A percentile compares a stretch with the other conserved stretches of the same genome.
These are phyloP conservation scores for Boletus patriciae DNA, from an alignment of 768 basidiomycete species.

Conservation along the genomic window DNA sequence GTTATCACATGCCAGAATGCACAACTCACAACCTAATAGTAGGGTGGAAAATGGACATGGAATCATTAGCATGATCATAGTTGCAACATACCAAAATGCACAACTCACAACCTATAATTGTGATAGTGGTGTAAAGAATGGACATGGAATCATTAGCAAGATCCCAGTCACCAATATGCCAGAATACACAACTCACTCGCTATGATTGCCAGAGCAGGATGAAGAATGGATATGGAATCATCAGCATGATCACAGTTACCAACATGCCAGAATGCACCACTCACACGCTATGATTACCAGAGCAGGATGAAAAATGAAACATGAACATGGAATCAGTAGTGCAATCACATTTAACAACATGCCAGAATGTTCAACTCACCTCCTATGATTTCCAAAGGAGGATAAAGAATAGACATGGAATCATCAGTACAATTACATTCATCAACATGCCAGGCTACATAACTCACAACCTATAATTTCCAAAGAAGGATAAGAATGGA, in stretches of 20 bases:
- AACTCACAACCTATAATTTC: not conserved
- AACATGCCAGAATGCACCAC: too few relatives aligned
- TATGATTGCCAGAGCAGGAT: too few relatives aligned
- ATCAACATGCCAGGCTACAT: too few relatives aligned
- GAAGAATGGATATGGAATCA: too few relatives aligned
- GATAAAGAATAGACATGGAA: not conserved
- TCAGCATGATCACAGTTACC: too few relatives aligned
- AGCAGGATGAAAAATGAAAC: not conserved
- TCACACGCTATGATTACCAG: not conserved
- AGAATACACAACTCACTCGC: not conserved
- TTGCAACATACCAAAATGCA: not conserved
- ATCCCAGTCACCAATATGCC: too few relatives aligned
- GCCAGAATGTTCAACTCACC: too few relatives aligned
- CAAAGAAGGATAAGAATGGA: too few relatives aligned
- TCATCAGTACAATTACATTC: too few relatives aligned
- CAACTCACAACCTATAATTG: not conserved
- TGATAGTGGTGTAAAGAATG: not conserved
- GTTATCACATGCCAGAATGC: not conserved
- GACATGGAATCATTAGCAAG: not conserved
- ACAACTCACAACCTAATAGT: not conserved
- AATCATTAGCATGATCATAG: not conserved
- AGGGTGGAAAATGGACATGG: not conserved
- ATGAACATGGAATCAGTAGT: not conserved
- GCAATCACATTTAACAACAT: too few relatives aligned
- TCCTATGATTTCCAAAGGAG: not conserved